These are phyloP conservation scores for Boletus insuetus DNA, from an alignment of 768 basidiomycete species.

Conservation along the genomic window DNA sequence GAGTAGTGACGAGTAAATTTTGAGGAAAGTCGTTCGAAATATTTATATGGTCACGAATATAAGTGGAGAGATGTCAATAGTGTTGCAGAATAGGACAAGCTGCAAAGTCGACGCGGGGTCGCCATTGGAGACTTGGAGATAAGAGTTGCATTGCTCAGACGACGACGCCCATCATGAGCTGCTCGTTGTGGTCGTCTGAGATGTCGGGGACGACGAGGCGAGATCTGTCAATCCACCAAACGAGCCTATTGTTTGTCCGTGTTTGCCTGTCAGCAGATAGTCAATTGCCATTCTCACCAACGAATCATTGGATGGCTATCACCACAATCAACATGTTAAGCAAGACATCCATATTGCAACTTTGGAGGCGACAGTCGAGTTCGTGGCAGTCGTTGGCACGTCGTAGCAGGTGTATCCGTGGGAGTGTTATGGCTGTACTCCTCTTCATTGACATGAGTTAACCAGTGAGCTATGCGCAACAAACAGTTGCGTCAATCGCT, in stretches of 20 bases:
- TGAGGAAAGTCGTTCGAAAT: slow-evolving; percentile 2
- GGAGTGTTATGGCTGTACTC: too few species aligned
- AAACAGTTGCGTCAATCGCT: too few species aligned
- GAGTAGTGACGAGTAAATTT: background rate
- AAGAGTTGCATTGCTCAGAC: background rate
- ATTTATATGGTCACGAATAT: slow-evolving; percentile 15
- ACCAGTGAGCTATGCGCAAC: too few species aligned
- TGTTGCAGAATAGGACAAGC: background rate
- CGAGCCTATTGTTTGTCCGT: slow-evolving; percentile 17
- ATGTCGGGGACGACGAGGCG: background rate
- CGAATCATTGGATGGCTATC: too few species aligned
- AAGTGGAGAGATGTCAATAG: slow-evolving; percentile 1
- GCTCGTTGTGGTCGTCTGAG: background rate
- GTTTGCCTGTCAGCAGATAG: background rate
- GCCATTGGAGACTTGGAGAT: slow-evolving; percentile 12
- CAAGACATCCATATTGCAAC: too few species aligned
- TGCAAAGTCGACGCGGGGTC: slow-evolving; percentile 5
- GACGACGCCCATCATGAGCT: slow-evolving; percentile 25
- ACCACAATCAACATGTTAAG: too few species aligned
- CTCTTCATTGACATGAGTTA: too few species aligned
- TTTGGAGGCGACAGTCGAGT: too few species aligned
- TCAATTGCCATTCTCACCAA: too few species aligned
- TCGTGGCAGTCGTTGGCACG: too few species aligned
- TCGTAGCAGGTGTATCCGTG: too few species aligned
- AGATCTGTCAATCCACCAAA: too few species aligned